phyloP scores from a whole-genome alignment of 345 rosid genomes.

The Carallia brachiata region DNA sequence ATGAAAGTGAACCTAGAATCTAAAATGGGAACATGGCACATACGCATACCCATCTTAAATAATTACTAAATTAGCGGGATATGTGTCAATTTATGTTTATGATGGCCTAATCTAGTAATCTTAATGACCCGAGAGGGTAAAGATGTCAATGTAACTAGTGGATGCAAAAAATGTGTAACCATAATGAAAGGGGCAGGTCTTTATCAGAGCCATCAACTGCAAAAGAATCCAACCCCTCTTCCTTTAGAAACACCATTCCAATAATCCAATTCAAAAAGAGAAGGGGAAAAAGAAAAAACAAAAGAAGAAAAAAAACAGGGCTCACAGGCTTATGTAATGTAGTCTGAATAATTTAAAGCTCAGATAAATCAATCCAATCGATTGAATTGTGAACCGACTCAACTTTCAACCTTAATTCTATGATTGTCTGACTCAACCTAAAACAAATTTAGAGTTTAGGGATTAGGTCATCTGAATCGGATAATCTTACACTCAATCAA shows the following conservation, averaged over 20 bases:
- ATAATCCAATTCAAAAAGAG: not conserved
- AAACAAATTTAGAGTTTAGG: no score
- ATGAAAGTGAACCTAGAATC: not conserved
- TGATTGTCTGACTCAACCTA: no score
- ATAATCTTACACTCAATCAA: no score
- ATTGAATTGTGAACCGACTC: no score
- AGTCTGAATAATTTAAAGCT: not conserved
- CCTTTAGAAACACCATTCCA: not conserved
- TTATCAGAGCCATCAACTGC: constrained; percentile 44
- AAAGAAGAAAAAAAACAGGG: no score
- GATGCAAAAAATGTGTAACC: constrained; percentile 13
- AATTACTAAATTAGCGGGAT: not conserved
- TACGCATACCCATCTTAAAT: not conserved
- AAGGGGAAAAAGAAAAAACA: not conserved
- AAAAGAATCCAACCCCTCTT: constrained; percentile 27
- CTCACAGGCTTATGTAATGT: no score
- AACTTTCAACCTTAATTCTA: no score
- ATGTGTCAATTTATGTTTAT: not conserved
- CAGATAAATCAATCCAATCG: no score
- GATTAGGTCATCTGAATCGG: no score
- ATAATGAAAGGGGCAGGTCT: constrained; percentile 30
- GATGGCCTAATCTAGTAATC: not conserved
- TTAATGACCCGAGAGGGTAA: not conserved
- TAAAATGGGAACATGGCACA: not conserved
- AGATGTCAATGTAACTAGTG: not conserved